Percentiles rank a stretch among this genome's conserved stretches.
These are phyloP conservation scores for Cryptococcus sp. DNA, from an alignment of 1,284 basidiomycete species.

Conservation along the genomic window DNA sequence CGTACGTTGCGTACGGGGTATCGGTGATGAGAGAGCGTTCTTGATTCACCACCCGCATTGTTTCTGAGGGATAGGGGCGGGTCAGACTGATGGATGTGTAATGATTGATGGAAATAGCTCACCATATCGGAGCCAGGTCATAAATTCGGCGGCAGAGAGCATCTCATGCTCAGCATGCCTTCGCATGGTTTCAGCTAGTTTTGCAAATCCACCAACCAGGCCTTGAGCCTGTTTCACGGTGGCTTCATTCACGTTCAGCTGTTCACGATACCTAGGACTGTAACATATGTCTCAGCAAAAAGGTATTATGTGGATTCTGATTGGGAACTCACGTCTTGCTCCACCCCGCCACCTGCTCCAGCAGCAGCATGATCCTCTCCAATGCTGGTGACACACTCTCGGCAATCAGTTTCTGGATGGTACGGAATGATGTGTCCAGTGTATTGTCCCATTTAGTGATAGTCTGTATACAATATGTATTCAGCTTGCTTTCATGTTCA, in stretches of 20 bases:
- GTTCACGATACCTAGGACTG: constrained; percentile 3
- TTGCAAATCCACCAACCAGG: constrained; percentile 16
- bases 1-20: constrained; percentile 24
- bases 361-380: constrained; percentile 37
- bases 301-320: no score
- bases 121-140: constrained; percentile 47
- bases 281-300: neutral
- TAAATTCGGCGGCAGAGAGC: constrained; percentile 36
- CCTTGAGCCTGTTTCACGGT: constrained; percentile 12
- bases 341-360: constrained; percentile 42
- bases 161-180: constrained; percentile 33
- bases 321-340: constrained; percentile 22
- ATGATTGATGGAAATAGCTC: constrained; percentile 5
- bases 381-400: constrained; percentile 41
- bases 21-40: constrained; percentile 22
- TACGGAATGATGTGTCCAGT: constrained; percentile 27
- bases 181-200: constrained; percentile 34
- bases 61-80: constrained; percentile 17
- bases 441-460: constrained; percentile 44
- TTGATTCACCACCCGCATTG: constrained; percentile 17
- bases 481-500: neutral
- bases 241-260: constrained; percentile 7
- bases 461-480: constrained; percentile 20
- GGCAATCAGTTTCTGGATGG: constrained; percentile 32
- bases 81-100: neutral